Evolutionary conservation across 1,284 basidiomycete species (phyloP).

Genomic region (Salmacisia buchloeana): DNA sequence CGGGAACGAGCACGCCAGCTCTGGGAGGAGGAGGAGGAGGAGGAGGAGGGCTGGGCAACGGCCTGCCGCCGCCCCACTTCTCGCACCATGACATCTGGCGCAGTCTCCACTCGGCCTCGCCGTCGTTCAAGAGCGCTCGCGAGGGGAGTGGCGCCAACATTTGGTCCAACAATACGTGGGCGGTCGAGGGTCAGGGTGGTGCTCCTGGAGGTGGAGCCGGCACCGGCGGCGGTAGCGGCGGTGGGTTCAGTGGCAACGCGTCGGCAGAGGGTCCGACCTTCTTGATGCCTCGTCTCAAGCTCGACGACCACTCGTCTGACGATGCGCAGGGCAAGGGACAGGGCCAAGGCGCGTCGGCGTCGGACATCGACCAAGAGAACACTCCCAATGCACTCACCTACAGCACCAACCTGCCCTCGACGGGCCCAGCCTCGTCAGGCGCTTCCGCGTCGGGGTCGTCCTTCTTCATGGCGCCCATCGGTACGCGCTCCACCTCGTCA

Average conservation of each 20-base stretch:
- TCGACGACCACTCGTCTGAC: background rate
- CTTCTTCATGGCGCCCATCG: background rate
- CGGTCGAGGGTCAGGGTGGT: too few relatives aligned
- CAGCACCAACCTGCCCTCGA: background rate
- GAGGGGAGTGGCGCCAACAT: background rate
- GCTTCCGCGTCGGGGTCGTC: background rate
- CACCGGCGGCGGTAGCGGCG: background rate
- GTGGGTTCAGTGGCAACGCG: background rate
- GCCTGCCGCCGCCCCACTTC: background rate
- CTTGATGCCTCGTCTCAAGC: background rate
- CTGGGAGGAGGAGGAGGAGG: too few relatives aligned
- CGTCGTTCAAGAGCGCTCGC: constrained; percentile 3
- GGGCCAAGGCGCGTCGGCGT: background rate
- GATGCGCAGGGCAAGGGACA: background rate
- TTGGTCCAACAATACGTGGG: background rate
- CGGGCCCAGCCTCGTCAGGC: background rate
- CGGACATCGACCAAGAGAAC: background rate
- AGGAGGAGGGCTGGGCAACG: too few relatives aligned
- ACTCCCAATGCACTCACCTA: constrained; percentile 1
- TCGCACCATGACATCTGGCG: background rate
- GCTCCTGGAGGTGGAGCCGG: too few relatives aligned
- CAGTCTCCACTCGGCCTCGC: background rate
- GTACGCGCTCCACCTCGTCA: background rate
- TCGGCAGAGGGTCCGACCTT: background rate
- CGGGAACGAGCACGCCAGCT: too few relatives aligned